Conservation (phyloP, 1,139 yeast genomes). For the Candida smagusa region DNA sequence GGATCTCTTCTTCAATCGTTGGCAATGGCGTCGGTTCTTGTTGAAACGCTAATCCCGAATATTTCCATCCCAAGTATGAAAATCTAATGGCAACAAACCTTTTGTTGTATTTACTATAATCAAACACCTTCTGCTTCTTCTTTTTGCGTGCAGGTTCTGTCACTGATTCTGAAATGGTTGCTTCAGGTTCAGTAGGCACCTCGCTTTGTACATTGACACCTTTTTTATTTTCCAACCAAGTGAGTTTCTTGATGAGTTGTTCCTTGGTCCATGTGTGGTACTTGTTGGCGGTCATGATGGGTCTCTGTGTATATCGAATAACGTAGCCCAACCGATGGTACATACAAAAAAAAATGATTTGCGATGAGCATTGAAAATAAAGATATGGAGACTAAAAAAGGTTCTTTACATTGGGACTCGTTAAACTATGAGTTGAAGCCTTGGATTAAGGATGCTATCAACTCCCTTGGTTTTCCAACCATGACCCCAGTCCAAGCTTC, state of each 20-base stretch:
- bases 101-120: conserved; percentile 62
- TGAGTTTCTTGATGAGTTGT: conserved; percentile 48
- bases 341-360: conserved; percentile 4
- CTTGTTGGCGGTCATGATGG: conserved; percentile 7
- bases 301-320: conserved; percentile 2
- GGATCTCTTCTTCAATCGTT: conserved; percentile 77
- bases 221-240: conserved; percentile 40
- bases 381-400: conserved; percentile 28
- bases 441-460: conserved; percentile 60
- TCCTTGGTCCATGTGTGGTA: conserved; percentile 52
- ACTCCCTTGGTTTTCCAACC: conserved; percentile 66
- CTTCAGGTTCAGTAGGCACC: too few relatives aligned
- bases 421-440: conserved; percentile 37
- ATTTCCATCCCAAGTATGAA: conserved; percentile 91
- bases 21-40: conserved; percentile 72
- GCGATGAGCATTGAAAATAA: conserved; percentile 4
- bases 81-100: conserved; percentile 77
- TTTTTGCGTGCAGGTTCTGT: conserved; percentile 6
- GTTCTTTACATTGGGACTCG: conserved; percentile 39
- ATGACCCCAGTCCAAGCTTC: conserved; percentile 99
- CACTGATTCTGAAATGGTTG: neutral
- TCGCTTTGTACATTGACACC: too few relatives aligned
- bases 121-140: conserved; percentile 49
- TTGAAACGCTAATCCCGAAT: conserved; percentile 86
- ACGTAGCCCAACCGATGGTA: conserved; percentile 3